Conservation (phyloP, 2,329 filamentous ascomycete species). For the Emergomyces orientalis region DNA sequence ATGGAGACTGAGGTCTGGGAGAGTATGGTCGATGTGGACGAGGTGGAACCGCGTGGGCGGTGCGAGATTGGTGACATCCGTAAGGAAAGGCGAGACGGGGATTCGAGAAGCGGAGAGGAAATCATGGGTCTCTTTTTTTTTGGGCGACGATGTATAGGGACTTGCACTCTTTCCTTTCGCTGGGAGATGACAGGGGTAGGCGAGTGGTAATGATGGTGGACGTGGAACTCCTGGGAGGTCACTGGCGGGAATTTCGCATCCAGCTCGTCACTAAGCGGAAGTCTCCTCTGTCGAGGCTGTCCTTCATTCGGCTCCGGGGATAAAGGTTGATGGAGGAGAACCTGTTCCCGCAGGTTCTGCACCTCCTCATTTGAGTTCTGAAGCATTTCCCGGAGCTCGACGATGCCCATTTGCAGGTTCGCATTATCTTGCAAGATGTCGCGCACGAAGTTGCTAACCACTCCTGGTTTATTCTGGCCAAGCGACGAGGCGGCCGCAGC, state of each 20-base stretch:
- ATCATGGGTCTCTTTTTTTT: constrained; percentile 62
- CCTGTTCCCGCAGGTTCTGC: constrained; percentile 70
- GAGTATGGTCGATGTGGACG: constrained; percentile 50
- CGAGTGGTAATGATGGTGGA: constrained; percentile 89
- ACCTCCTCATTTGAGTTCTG: constrained; percentile 91
- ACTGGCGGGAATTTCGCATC: constrained; percentile 42
- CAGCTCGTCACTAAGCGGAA: constrained; percentile 63
- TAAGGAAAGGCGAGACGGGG: constrained; percentile 21
- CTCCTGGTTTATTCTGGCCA: constrained; percentile 50
- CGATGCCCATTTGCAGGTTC: constrained; percentile 81
- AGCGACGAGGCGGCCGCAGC: constrained; percentile 63
- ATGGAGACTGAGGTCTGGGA: constrained; percentile 54
- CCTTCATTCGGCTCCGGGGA: constrained; percentile 21
- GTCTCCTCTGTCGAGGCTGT: constrained; percentile 26
- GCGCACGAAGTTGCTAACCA: constrained; percentile 92
- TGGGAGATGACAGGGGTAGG: constrained; percentile 41
- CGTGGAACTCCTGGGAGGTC: constrained; percentile 68
- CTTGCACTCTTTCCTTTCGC: constrained; percentile 46
- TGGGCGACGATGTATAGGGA: constrained; percentile 43
- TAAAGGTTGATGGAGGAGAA: constrained; percentile 67
- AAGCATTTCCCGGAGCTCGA: constrained; percentile 83
- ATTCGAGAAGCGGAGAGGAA: constrained; percentile 41
- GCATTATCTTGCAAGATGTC: constrained; percentile 94
- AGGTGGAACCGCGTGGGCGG: constrained; percentile 31
- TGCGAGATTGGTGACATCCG: constrained; percentile 21